Evolutionary conservation across 2,329 filamentous ascomycete genomes (phyloP).

Genomic region (Neofusicoccum sp.): DNA sequence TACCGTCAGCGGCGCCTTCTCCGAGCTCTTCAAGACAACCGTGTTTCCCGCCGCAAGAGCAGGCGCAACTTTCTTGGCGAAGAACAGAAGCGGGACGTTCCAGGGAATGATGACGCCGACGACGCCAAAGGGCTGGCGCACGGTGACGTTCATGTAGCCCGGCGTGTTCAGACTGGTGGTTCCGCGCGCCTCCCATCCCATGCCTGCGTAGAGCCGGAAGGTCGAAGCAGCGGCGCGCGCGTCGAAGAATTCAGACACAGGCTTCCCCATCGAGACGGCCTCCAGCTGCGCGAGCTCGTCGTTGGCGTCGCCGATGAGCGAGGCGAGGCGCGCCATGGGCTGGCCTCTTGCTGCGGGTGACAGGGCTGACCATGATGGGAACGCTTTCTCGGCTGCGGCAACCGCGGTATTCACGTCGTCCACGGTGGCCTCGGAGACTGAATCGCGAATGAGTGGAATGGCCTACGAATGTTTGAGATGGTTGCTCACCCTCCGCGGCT

Average conservation of each 20-base stretch:
- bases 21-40: constrained; percentile 59
- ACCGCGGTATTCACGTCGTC: constrained; percentile 32
- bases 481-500: constrained; percentile 30
- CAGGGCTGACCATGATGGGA: constrained; percentile 37
- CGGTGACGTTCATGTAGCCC: constrained; percentile 43
- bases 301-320: constrained; percentile 26
- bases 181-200: constrained; percentile 38
- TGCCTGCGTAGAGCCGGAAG: constrained; percentile 34
- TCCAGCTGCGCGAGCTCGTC: constrained; percentile 23
- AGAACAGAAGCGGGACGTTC: constrained; percentile 44
- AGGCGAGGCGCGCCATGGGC: constrained; percentile 48
- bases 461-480: not conserved
- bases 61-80: constrained; percentile 40
- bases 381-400: constrained; percentile 29
- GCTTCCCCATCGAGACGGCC: constrained; percentile 20
- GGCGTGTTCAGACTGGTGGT: constrained; percentile 40
- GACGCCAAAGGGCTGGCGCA: constrained; percentile 44
- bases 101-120: constrained; percentile 46
- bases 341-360: constrained; percentile 41
- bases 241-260: constrained; percentile 40
- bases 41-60: constrained; percentile 59
- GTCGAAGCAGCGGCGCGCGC: constrained; percentile 39
- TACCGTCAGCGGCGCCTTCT: constrained; percentile 58
- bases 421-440: constrained; percentile 25
- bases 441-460: not conserved